Base-by-base conservation (phyloP, 163 green algal species). In the Coccomyxa subellipsoidea region DNA sequence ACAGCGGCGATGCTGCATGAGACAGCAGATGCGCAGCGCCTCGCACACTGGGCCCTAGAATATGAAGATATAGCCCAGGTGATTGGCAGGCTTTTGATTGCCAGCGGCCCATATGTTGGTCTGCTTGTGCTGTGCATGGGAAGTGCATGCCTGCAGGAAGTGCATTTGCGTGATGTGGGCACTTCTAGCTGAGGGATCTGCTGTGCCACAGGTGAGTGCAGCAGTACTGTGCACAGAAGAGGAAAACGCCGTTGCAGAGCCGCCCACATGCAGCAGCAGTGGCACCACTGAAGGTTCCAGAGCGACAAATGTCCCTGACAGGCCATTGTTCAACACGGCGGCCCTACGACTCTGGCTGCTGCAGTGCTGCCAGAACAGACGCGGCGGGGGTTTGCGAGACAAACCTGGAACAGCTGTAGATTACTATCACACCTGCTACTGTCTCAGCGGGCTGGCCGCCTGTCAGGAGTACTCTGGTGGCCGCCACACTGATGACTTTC, bases 381-480 rank as follows among this genome's bases (percentile, higher is more conserved):
- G 29, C n/a, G 12, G 23, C 47, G 96, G 96, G 35, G 96, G 96
- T 1, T 80, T 99, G 80, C 85, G 93, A 0, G 96, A 99, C 88
- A 99, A 99, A 91, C 96, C 96, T 21, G 94, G 95, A 54, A 98
- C 97, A 84, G 76, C 83, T 0, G 69, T 88, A 4, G 97, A 99
- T 90, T 98, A 94, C 84, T 99, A 99, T 85, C 97, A 99, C 94
- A 98, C 95, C 72, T 99, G 96, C 89, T 99, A 99, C 93, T 98
- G 94, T 87, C 85, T 99, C 25, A 95, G 89, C 81, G 96, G 96
- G 0, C 89, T 99, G 75, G 82, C 93, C 0, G 84, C 84, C 2
- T 87, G 87, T 32, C 94, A 98, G 87, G 89, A 95, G 69, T 86
- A 79, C 53, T 84, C 78, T 54, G 88, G 91, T 31, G 93, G 90